Evolutionary conservation across 1,139 yeast genomes (phyloP).

Genomic region (Taphrina flavorubra): DNA sequence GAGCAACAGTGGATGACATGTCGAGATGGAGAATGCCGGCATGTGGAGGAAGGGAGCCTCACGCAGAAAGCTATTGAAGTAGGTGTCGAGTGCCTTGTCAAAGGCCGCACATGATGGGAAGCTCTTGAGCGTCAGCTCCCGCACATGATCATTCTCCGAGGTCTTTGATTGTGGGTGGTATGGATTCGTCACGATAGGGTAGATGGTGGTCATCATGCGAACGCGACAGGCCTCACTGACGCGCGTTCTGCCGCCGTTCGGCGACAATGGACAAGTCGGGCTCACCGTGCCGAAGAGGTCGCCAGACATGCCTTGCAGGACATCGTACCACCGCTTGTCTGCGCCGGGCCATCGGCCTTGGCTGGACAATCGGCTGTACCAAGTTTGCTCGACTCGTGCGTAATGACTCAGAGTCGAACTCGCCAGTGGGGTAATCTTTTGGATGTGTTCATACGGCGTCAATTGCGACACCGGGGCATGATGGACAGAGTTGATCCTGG

Average conservation of each 20-base stretch:
- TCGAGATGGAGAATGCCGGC: constrained; percentile 33
- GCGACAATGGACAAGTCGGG: constrained; percentile 20
- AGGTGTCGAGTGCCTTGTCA: constrained; percentile 33
- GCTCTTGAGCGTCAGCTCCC: constrained; percentile 10
- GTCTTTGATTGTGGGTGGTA: constrained; percentile 27
- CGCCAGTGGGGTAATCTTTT: neutral
- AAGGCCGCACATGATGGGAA: constrained; percentile 32
- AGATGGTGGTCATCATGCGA: constrained; percentile 33
- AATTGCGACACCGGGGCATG: neutral
- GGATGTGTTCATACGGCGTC: constrained; percentile 2
- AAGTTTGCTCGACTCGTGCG: constrained; percentile 36
- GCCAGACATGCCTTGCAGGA: constrained; percentile 31
- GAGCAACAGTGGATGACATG: constrained; percentile 29
- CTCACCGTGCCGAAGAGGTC: constrained; percentile 20
- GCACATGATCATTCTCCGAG: neutral
- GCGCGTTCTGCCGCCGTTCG: constrained; percentile 19
- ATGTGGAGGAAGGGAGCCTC: constrained; percentile 38
- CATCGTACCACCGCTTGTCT: constrained; percentile 36
- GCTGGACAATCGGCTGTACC: constrained; percentile 24
- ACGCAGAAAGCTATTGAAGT: constrained; percentile 19
- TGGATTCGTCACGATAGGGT: constrained; percentile 22
- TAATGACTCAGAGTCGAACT: constrained; percentile 16
- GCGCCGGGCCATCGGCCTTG: constrained; percentile 33
- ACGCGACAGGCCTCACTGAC: constrained; percentile 39
- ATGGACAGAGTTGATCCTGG: neutral